Evolutionary conservation across 352 stramenopile species (phyloP).

Genomic region (Globisporangium cederbergense): DNA sequence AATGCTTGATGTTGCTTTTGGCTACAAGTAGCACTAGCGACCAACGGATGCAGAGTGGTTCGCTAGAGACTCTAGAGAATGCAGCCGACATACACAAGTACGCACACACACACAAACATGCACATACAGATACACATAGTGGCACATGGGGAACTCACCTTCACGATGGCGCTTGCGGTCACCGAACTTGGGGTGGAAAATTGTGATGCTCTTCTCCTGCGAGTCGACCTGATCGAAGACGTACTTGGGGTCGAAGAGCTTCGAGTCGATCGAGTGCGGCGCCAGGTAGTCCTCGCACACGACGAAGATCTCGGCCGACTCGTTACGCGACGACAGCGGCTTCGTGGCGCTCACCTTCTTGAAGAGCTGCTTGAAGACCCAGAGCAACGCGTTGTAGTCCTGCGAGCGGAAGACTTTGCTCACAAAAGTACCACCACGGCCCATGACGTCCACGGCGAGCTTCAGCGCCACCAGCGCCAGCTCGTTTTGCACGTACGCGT

Average conservation of each 20-base stretch:
- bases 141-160: conserved; percentile 44
- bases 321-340: conserved; percentile 95
- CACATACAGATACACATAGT: conserved; percentile 26
- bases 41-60: conserved; percentile 63
- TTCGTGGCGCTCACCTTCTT: conserved; percentile 97
- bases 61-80: conserved; percentile 90
- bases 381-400: conserved; percentile 99
- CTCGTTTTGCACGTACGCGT: conserved; percentile 99
- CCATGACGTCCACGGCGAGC: conserved; percentile 96
- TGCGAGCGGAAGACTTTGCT: conserved; percentile 97
- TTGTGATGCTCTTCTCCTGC: conserved; percentile 88
- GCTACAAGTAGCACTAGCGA: conserved; percentile 87
- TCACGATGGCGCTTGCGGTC: conserved; percentile 93
- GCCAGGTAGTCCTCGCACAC: conserved; percentile 95
- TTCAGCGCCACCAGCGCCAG: conserved; percentile 96
- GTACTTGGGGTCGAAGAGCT: conserved; percentile 97
- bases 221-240: conserved; percentile 95
- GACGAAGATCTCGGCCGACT: conserved; percentile 99
- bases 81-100: conserved; percentile 46
- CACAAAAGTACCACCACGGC: conserved; percentile 90
- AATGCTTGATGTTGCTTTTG: conserved; percentile 88
- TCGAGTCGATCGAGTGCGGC: conserved; percentile 96
- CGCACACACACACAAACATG: conserved; percentile 23
- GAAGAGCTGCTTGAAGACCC: conserved; percentile 99
- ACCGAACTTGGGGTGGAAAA: conserved; percentile 98